These are phyloP conservation scores for Lenzites betulinus DNA, from an alignment of 768 basidiomycete species.

Conservation along the genomic window DNA sequence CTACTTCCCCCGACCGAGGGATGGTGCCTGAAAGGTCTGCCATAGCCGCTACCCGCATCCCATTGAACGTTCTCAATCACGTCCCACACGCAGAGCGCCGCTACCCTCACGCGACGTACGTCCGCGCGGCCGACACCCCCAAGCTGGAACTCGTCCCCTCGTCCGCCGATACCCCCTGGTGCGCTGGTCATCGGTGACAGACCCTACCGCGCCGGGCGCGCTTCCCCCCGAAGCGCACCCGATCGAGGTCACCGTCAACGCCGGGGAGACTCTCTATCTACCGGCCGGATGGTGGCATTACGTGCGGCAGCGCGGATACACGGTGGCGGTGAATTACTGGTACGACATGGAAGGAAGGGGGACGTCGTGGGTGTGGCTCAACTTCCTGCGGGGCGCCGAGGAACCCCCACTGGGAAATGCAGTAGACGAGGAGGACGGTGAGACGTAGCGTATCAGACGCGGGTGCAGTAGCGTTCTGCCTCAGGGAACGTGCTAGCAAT, in stretches of 20 bases:
- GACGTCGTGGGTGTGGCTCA: conserved; percentile 68
- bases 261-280: conserved; percentile 84
- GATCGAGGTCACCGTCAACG: conserved; percentile 61
- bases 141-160: conserved; percentile 37
- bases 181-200: conserved; percentile 80
- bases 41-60: neutral
- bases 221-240: conserved; percentile 61
- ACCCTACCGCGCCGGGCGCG: conserved; percentile 52
- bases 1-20: conserved; percentile 90
- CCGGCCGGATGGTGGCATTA: conserved; percentile 97
- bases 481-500: too few species aligned
- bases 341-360: conserved; percentile 80
- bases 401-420: conserved; percentile 44
- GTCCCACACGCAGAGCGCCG: conserved; percentile 21
- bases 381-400: conserved; percentile 48
- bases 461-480: too few species aligned
- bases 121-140: conserved; percentile 34
- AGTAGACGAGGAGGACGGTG: conserved; percentile 6
- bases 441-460: too few species aligned
- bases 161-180: conserved; percentile 43
- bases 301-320: conserved; percentile 67
- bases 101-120: conserved; percentile 65
- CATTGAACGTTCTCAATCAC: neutral
- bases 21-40: conserved; percentile 75
- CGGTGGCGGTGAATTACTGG: conserved; percentile 87